These are phyloP conservation scores for Teratosphaeria zuluensis DNA, from an alignment of 2,329 filamentous ascomycete genomes.

Conservation along the genomic window DNA sequence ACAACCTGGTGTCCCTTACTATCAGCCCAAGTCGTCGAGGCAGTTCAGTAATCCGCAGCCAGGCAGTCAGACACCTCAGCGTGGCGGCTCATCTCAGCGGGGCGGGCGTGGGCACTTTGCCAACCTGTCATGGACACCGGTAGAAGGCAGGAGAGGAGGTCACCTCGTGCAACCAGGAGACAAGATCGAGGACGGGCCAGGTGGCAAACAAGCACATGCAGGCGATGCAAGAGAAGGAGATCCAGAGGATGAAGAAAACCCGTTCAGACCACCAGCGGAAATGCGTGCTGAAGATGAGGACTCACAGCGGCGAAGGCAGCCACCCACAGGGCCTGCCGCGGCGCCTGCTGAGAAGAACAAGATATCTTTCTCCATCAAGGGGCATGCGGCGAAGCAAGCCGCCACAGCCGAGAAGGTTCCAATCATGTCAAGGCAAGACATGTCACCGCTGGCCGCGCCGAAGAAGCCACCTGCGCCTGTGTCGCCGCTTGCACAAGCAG, in stretches of 20 bases:
- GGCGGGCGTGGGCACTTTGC: conserved; percentile 49
- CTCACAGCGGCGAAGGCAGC: conserved; percentile 24
- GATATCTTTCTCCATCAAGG: conserved; percentile 91
- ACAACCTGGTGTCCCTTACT: conserved; percentile 19
- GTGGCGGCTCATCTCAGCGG: conserved; percentile 37
- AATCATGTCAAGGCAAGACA: conserved; percentile 14
- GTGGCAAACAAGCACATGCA: not conserved
- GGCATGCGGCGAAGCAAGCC: conserved; percentile 47
- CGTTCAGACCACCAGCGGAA: conserved; percentile 56
- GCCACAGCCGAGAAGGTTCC: conserved; percentile 23
- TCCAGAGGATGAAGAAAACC: conserved; percentile 48
- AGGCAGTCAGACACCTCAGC: conserved; percentile 13
- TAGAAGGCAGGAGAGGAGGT: conserved; percentile 44
- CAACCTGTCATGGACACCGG: conserved; percentile 62
- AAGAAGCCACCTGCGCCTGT: conserved; percentile 41
- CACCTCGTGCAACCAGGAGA: conserved; percentile 28
- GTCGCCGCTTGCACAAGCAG: conserved; percentile 19
- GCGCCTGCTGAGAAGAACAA: conserved; percentile 42
- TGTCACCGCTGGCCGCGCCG: conserved; percentile 19
- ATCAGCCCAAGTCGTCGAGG: conserved; percentile 32
- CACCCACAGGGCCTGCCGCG: not conserved
- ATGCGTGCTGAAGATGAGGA: conserved; percentile 54
- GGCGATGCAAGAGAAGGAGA: conserved; percentile 16
- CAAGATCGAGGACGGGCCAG: conserved; percentile 8
- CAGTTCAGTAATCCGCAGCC: conserved; percentile 17